Base-by-base conservation (phyloP, 2,329 filamentous ascomycete species). In the Neonectria magnoliae region DNA sequence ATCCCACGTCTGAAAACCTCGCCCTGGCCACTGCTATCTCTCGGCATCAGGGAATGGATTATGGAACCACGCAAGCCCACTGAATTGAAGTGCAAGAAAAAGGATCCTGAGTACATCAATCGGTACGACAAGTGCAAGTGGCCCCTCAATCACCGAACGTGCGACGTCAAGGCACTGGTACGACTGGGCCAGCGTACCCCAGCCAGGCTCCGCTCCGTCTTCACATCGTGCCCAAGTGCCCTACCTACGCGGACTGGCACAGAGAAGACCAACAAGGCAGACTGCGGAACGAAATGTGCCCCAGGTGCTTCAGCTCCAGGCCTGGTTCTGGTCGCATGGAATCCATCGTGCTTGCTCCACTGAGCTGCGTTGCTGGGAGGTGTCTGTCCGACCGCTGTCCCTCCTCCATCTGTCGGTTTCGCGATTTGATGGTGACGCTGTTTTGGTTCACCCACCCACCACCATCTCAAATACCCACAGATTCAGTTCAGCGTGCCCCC, bases 21-120 rank as follows among this genome's bases (percentile, higher is more conserved):
- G 50, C 50, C 66, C 62, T 59, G 50, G 61, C 64, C 58, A 47
- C 65, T 54, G 58, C 64, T 68, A 67, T 68, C 57, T 66, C 62
- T 61, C 64, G 52, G 67, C 54, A 69, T 60, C 65, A 57, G 63
- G 65, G 61, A 54, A 31, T 33, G 25, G 57, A 57, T 44, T 20
- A 60, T 59, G 66, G 66, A 69, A 63, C 54, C 56, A 53, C 66
- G 58, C 18, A 47, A 56, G 51, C 48, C 64, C 64, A 57, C 47
- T 51, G 36, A 51, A 11, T 16, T n/a, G n/a, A 42, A 69, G 38
- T 18, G 4, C 14, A 11, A 22, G 45, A 25, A 27, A 27, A 8
- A 22, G 22, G n/a, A 27, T 18, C 27, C n/a, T 22, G 22, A 29
- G 25, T 50, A 50, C 45, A 42, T 11, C 38, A 29, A 7, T 27